phyloP scores from a whole-genome alignment of 768 basidiomycete species.

The Tephrocybe sp. region DNA sequence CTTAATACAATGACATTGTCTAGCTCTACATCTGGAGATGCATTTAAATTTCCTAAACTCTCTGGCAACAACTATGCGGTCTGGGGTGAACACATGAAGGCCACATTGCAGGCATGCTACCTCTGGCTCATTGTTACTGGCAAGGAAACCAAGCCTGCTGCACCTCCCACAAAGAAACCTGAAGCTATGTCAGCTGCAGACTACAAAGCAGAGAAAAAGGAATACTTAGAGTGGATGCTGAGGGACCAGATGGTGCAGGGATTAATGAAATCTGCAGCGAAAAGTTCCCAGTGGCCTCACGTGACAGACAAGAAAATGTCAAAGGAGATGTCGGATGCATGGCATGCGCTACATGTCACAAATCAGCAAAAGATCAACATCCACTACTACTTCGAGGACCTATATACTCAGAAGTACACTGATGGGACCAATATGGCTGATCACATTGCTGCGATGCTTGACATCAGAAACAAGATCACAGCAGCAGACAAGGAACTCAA shows the following conservation, averaged over 20 bases:
- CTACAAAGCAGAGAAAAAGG: neutral
- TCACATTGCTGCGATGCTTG: neutral
- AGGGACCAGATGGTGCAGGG: slow-evolving; percentile 1
- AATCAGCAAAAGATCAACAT: slow-evolving; percentile 1
- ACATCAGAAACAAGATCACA: neutral
- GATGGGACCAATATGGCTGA: slow-evolving; percentile 1
- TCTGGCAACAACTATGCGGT: neutral
- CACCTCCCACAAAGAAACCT: neutral
- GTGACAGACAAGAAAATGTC: slow-evolving; percentile 6
- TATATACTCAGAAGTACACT: slow-evolving; percentile 14
- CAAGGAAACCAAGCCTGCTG: no score
- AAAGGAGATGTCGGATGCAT: slow-evolving; percentile 9
- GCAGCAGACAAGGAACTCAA: neutral
- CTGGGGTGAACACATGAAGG: slow-evolving; percentile 2
- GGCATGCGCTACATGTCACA: slow-evolving; percentile 3
- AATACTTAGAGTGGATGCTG: slow-evolving; percentile 1
- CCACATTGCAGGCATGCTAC: neutral
- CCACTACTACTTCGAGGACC: slow-evolving; percentile 16
- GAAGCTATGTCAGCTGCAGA: neutral
- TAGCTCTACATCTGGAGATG: neutral
- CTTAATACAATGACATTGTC: neutral
- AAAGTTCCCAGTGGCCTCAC: slow-evolving; percentile 15
- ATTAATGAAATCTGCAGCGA: neutral
- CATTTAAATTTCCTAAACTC: slow-evolving; percentile 1
- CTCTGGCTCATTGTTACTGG: neutral